Percentiles rank a stretch among this genome's conserved stretches.
phyloP scores from a whole-genome alignment of 371 early-diverging fungal genomes.

The Mucor racemosus region DNA sequence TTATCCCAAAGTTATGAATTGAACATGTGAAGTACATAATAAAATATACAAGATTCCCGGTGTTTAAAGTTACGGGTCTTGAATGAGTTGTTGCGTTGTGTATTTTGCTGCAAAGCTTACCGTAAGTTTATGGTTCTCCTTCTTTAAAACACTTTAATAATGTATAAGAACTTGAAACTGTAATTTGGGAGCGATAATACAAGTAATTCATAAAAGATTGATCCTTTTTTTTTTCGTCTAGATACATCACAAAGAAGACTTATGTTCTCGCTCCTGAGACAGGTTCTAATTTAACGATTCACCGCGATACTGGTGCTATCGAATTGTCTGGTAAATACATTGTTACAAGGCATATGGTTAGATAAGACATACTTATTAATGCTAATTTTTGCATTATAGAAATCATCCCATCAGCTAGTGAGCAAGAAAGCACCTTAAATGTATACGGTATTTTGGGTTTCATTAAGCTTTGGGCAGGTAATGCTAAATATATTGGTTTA shows the following conservation, averaged over 20 bases:
- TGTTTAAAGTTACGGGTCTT: neutral
- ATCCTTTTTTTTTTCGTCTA: neutral
- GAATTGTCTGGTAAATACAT: constrained; percentile 23
- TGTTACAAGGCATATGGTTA: neutral
- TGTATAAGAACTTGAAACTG: constrained; percentile 19
- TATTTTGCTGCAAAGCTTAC: neutral
- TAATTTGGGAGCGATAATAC: neutral
- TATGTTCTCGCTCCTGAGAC: constrained; percentile 25
- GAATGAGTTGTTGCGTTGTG: neutral
- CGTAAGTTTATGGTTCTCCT: neutral
- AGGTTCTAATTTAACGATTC: constrained; percentile 24
- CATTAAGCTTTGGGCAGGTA: constrained; percentile 68
- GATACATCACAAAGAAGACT: constrained; percentile 27
- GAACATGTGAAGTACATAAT: neutral
- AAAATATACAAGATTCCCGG: neutral
- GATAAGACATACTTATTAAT: neutral
- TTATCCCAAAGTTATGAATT: neutral
- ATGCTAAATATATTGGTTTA: neutral
- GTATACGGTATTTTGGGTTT: constrained; percentile 74
- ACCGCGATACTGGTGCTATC: constrained; percentile 19
- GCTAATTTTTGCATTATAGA: constrained; percentile 2
- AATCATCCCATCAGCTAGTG: constrained; percentile 19
- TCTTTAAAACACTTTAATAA: neutral
- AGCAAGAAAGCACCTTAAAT: constrained; percentile 40
- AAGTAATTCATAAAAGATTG: neutral